Evolutionary conservation across 805 yeast genomes (phyloP).

Genomic region (Candida nonsorbophila): DNA sequence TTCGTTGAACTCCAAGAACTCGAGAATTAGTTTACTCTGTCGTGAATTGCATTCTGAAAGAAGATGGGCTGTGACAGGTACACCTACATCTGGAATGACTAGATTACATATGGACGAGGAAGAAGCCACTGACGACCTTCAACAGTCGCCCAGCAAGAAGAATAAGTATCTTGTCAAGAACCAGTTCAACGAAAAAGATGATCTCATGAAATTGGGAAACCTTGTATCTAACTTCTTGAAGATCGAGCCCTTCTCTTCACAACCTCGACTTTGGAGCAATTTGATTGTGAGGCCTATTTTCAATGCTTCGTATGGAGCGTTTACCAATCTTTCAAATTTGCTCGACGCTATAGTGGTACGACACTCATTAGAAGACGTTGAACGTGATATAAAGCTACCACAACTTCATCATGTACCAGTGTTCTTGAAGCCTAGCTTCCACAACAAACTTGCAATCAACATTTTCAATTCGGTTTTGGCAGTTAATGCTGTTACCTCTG

Average conservation of each 20-base stretch:
- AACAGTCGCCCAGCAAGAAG: slow-evolving; percentile 12
- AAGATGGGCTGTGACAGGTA: slow-evolving; percentile 72
- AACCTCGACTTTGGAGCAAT: slow-evolving; percentile 43
- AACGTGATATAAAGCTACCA: slow-evolving; percentile 52
- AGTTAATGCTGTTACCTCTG: slow-evolving; percentile 70
- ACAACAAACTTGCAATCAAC: slow-evolving; percentile 57
- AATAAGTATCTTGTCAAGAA: slow-evolving; percentile 43
- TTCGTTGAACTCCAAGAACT: slow-evolving; percentile 48
- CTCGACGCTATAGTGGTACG: slow-evolving; percentile 49
- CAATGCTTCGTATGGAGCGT: slow-evolving; percentile 34
- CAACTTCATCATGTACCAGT: slow-evolving; percentile 54
- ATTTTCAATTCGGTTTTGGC: slow-evolving; percentile 64
- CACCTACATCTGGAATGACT: slow-evolving; percentile 70
- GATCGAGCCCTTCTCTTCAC: slow-evolving; percentile 52
- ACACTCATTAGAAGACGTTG: slow-evolving; percentile 51
- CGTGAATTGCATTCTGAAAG: slow-evolving; percentile 50
- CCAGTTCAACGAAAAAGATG: slow-evolving; percentile 48
- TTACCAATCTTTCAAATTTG: slow-evolving; percentile 33
- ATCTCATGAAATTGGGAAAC: slow-evolving; percentile 48
- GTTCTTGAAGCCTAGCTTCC: slow-evolving; percentile 55
- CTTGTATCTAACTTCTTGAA: slow-evolving; percentile 49
- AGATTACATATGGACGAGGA: slow-evolving; percentile 45
- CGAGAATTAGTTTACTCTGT: slow-evolving; percentile 48
- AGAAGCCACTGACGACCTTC: slow-evolving; percentile 2
- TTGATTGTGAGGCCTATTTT: slow-evolving; percentile 46